A percentile compares a stretch with the other conserved stretches of the same genome.
phyloP scores from a whole-genome alignment of 2,329 filamentous ascomycete genomes.

The Ophiostoma himal-ulmi region DNA sequence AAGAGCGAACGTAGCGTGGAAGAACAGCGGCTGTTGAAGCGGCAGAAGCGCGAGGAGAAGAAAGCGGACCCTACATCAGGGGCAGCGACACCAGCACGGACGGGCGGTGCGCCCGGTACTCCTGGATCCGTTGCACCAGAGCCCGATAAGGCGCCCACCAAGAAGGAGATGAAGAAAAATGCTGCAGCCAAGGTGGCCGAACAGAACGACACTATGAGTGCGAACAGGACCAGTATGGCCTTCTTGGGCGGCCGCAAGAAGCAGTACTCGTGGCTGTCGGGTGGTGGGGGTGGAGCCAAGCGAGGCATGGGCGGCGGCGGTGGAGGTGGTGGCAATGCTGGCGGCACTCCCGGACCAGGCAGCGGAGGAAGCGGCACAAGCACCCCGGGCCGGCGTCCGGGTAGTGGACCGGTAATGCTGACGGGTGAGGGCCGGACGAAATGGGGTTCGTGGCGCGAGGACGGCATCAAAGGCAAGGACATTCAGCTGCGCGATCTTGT shows the following conservation, averaged over 20 bases:
- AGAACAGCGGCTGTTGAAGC: conserved; percentile 62
- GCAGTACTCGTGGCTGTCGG: conserved; percentile 71
- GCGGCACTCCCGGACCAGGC: neutral
- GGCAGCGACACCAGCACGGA: conserved; percentile 49
- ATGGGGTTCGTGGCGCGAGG: conserved; percentile 71
- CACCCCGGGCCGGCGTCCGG: conserved; percentile 28
- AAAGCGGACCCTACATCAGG: conserved; percentile 46
- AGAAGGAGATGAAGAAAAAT: conserved; percentile 77
- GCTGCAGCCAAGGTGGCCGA: conserved; percentile 73
- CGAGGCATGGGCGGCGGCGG: conserved; percentile 34
- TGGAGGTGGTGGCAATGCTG: conserved; percentile 24
- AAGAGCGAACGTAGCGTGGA: conserved; percentile 65
- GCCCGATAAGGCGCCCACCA: conserved; percentile 64
- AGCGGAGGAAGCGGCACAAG: neutral
- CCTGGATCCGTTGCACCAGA: conserved; percentile 60
- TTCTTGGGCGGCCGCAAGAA: conserved; percentile 59
- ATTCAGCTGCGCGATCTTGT: conserved; percentile 84
- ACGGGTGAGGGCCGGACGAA: conserved; percentile 56
- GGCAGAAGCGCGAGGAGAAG: conserved; percentile 57
- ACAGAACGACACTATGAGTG: conserved; percentile 70
- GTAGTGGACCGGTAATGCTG: conserved; percentile 38
- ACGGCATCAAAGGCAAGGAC: conserved; percentile 65
- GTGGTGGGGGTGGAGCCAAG: conserved; percentile 37
- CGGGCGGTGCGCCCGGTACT: conserved; percentile 52
- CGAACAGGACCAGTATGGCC: conserved; percentile 74